A percentile compares a stretch with the other conserved stretches of the same genome.
These are phyloP conservation scores for Linum trigynum DNA, from an alignment of 345 rosid genomes.

Conservation along the genomic window DNA sequence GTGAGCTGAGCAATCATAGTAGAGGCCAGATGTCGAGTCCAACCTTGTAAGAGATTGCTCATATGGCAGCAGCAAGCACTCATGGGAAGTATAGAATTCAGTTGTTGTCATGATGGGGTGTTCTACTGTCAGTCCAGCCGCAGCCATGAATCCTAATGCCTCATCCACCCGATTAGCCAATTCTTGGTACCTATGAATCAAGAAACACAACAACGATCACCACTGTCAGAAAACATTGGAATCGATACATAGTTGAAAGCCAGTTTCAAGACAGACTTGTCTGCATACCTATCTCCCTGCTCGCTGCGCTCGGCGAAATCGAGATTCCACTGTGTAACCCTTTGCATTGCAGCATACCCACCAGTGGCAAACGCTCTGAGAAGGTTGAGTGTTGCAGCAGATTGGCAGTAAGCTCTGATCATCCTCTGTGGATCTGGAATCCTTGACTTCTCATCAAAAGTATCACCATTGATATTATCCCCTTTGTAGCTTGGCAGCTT, in stretches of 20 bases:
- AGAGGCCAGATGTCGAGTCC: slow-evolving; percentile 22
- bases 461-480: slow-evolving; percentile 22
- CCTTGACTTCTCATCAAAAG: slow-evolving; percentile 19
- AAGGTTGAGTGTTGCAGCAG: slow-evolving; percentile 24
- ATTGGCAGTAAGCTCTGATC: slow-evolving; percentile 24
- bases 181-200: slow-evolving; percentile 17
- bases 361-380: slow-evolving; percentile 27
- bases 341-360: slow-evolving; percentile 28
- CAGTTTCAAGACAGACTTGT: not conserved
- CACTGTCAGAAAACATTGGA: not conserved
- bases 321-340: slow-evolving; percentile 26
- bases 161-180: slow-evolving; percentile 19
- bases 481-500: slow-evolving; percentile 25
- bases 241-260: not conserved
- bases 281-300: slow-evolving; percentile 23
- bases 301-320: slow-evolving; percentile 23
- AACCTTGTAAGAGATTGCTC: slow-evolving; percentile 25
- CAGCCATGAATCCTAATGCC: slow-evolving; percentile 26
- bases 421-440: slow-evolving; percentile 23
- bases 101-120: slow-evolving; percentile 25
- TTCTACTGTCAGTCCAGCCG: slow-evolving; percentile 22
- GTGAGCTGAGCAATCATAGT: slow-evolving; percentile 26
- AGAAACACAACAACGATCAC: not conserved
- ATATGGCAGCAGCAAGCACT: slow-evolving; percentile 23
- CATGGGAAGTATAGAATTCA: slow-evolving; percentile 26